phyloP scores from a whole-genome alignment of 805 yeast species.

The Myxozyma nipponensis region DNA sequence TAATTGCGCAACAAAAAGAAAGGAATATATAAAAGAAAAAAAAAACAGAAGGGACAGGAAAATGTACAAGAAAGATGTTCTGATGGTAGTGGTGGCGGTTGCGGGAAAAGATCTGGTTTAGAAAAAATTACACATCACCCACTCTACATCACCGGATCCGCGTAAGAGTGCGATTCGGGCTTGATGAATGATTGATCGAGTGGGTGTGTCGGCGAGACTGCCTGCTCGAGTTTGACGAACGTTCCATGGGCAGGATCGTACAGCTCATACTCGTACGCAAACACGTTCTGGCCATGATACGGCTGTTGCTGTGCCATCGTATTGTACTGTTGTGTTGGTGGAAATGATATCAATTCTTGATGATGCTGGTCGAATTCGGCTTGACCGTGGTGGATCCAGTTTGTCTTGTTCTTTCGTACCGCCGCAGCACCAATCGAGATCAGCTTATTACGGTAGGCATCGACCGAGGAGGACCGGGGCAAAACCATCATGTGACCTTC shows the following conservation, averaged over 20 bases:
- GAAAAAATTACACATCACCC: not conserved
- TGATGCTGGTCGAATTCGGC: not conserved
- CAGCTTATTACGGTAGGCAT: slow-evolving; percentile 18
- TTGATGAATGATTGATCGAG: not conserved
- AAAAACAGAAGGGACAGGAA: no score
- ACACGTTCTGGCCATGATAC: not conserved
- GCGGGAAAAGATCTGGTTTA: no score
- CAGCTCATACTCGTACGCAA: not conserved
- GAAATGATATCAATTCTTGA: not conserved
- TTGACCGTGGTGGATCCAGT: slow-evolving; percentile 8
- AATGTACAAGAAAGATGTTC: no score
- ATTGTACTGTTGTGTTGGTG: not conserved
- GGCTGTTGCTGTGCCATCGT: not conserved
- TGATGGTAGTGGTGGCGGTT: no score
- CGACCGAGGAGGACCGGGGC: slow-evolving; percentile 18
- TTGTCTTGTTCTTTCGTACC: slow-evolving; percentile 14
- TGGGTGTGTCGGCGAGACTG: not conserved
- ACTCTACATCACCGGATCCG: not conserved
- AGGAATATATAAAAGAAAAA: no score
- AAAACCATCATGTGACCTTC: slow-evolving; percentile 19
- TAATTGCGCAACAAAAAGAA: no score
- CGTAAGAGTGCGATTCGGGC: not conserved
- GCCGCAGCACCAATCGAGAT: slow-evolving; percentile 11
- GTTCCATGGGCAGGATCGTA: not conserved
- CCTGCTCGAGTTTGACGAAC: not conserved